Evolutionary conservation across 1,139 yeast species (phyloP).

Genomic region (Geotrichum reessii): DNA sequence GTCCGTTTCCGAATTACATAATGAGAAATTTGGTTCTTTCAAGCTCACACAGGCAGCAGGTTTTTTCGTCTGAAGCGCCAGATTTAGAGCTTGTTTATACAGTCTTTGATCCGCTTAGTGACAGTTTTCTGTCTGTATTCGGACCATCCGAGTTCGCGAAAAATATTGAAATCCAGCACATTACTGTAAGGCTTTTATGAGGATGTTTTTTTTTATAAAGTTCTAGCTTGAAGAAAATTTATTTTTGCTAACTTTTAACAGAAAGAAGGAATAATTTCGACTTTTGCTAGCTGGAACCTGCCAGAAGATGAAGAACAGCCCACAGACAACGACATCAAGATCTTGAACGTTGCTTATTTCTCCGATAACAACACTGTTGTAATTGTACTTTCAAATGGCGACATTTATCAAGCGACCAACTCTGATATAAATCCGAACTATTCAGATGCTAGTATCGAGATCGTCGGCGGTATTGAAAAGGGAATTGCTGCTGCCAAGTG

Average conservation of each 20-base stretch:
- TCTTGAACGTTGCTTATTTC: constrained; percentile 28
- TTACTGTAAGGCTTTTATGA: constrained; percentile 23
- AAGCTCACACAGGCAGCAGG: constrained; percentile 28
- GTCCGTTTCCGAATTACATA: background rate
- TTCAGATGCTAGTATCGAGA: constrained; percentile 42
- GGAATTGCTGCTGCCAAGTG: constrained; percentile 72
- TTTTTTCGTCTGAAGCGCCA: constrained; percentile 40
- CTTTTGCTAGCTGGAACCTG: constrained; percentile 28
- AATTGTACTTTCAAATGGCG: constrained; percentile 39
- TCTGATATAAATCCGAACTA: constrained; percentile 50
- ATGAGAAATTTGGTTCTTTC: constrained; percentile 33
- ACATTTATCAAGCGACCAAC: constrained; percentile 51
- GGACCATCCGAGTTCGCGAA: constrained; percentile 53
- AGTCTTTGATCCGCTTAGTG: constrained; percentile 70
- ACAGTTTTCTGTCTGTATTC: constrained; percentile 63
- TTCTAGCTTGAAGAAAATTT: background rate
- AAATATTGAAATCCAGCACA: constrained; percentile 51
- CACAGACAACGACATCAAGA: constrained; percentile 27
- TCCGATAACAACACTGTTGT: constrained; percentile 30
- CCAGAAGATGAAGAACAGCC: constrained; percentile 18
- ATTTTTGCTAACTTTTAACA: constrained; percentile 1
- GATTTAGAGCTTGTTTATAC: constrained; percentile 55
- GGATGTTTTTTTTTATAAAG: too few species aligned
- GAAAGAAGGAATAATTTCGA: constrained; percentile 25
- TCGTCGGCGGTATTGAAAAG: constrained; percentile 79